A percentile compares a stretch with the other conserved stretches of the same genome.
phyloP scores from a whole-genome alignment of 257 asterid species.

The Gardenia jasminoides region DNA sequence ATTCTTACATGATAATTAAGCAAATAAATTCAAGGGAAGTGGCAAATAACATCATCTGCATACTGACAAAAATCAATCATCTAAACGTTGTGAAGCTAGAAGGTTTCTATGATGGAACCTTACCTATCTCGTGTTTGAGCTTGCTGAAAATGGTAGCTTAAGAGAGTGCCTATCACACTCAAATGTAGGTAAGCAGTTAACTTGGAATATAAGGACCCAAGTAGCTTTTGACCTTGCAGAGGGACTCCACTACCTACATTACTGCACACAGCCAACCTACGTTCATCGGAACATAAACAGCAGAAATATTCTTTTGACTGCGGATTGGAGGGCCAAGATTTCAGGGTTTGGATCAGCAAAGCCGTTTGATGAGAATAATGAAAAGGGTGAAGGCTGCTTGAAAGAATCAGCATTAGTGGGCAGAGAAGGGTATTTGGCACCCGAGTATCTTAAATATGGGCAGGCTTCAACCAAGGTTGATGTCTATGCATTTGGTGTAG shows the following conservation, averaged over 20 bases:
- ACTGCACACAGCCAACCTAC: conserved; percentile 29
- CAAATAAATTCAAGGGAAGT: conserved; percentile 22
- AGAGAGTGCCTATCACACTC: conserved; percentile 21
- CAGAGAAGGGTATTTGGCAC: conserved; percentile 12
- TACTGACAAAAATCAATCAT: conserved; percentile 30
- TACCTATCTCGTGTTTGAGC: conserved; percentile 22
- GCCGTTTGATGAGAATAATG: conserved; percentile 8
- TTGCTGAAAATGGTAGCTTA: conserved; percentile 21
- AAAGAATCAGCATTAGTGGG: neutral
- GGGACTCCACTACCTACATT: conserved; percentile 30
- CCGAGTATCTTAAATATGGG: conserved; percentile 3
- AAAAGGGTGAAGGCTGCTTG: neutral
- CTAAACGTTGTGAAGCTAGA: conserved; percentile 25
- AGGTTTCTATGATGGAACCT: conserved; percentile 22
- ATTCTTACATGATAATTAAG: conserved; percentile 15
- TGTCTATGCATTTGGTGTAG: conserved; percentile 26
- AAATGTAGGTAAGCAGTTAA: conserved; percentile 18
- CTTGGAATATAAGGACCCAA: conserved; percentile 20
- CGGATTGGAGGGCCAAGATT: conserved; percentile 23
- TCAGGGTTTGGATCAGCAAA: conserved; percentile 25
- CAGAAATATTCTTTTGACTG: conserved; percentile 16
- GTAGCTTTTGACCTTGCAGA: conserved; percentile 27
- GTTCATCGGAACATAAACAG: conserved; percentile 26
- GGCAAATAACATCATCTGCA: conserved; percentile 16
- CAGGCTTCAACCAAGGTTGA: conserved; percentile 15